phyloP scores from a whole-genome alignment of 257 asterid species.

The Linderniella brevidens region DNA sequence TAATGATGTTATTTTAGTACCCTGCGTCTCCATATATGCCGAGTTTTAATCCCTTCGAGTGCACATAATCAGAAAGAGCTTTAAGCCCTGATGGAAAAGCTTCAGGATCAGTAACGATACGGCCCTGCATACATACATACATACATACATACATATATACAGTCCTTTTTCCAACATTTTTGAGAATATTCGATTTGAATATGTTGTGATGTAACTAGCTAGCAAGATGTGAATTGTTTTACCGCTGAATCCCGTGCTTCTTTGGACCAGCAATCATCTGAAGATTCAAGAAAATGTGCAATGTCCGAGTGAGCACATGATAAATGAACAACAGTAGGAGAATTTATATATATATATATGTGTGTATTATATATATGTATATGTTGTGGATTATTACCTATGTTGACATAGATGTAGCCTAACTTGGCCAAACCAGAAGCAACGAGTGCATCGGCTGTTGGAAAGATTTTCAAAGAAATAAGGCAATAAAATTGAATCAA shows the following conservation, averaged over 20 bases:
- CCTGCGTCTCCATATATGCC: slow-evolving; percentile 86
- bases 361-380: slow-evolving; percentile 2
- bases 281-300: background rate
- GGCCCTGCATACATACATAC: too few species aligned
- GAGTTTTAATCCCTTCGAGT: slow-evolving; percentile 53
- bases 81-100: slow-evolving; percentile 62
- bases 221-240: background rate
- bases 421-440: slow-evolving; percentile 60
- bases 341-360: slow-evolving; percentile 8
- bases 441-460: slow-evolving; percentile 58
- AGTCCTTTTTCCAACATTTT: background rate
- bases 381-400: slow-evolving; percentile 33
- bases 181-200: slow-evolving; percentile 1
- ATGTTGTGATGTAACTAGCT: background rate
- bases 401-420: slow-evolving; percentile 55
- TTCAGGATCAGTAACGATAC: slow-evolving; percentile 37
- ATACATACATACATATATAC: too few species aligned
- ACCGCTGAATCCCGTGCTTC: slow-evolving; percentile 32
- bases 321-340: slow-evolving; percentile 10
- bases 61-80: slow-evolving; percentile 64
- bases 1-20: slow-evolving; percentile 19
- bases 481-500: background rate
- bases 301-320: background rate
- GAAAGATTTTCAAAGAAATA: background rate
- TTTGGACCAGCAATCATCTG: slow-evolving; percentile 83